A percentile compares a stretch with the other conserved stretches of the same genome.
These are phyloP conservation scores for Arthrobotrys pseudoclavata DNA, from an alignment of 2,329 filamentous ascomycete genomes.

Conservation along the genomic window DNA sequence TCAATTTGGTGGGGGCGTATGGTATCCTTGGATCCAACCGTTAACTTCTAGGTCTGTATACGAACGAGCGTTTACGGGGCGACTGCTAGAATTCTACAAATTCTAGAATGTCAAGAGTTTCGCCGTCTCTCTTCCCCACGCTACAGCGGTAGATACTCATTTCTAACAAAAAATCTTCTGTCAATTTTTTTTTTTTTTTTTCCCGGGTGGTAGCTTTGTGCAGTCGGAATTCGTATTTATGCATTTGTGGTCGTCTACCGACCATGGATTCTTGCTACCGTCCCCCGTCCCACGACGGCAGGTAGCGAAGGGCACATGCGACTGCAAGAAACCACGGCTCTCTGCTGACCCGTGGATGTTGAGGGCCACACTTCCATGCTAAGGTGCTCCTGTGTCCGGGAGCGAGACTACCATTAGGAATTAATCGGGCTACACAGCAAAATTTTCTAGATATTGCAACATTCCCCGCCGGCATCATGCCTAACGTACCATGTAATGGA, in stretches of 20 bases:
- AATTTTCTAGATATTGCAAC: background rate
- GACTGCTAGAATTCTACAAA: background rate
- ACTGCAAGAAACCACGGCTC: conserved; percentile 3
- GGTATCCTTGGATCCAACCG: background rate
- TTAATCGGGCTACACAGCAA: background rate
- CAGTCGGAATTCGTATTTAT: background rate
- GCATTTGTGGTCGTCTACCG: background rate
- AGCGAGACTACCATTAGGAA: background rate
- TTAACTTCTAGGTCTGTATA: background rate
- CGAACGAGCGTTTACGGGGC: conserved; percentile 7
- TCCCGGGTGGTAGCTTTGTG: background rate
- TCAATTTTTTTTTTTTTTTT: background rate
- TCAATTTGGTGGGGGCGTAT: conserved; percentile 1
- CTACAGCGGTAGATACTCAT: background rate
- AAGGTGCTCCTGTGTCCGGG: background rate
- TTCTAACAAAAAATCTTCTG: background rate
- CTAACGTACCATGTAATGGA: background rate
- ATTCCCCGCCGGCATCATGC: background rate
- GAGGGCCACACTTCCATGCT: background rate
- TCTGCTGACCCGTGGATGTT: background rate
- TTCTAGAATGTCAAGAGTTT: conserved; percentile 1
- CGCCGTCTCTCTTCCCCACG: background rate
- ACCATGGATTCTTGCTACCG: background rate
- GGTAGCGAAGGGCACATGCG: conserved; percentile 6
- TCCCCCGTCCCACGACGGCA: background rate